Base-by-base conservation (phyloP, 2,329 filamentous ascomycete species). In the Colletotrichum sp. region DNA sequence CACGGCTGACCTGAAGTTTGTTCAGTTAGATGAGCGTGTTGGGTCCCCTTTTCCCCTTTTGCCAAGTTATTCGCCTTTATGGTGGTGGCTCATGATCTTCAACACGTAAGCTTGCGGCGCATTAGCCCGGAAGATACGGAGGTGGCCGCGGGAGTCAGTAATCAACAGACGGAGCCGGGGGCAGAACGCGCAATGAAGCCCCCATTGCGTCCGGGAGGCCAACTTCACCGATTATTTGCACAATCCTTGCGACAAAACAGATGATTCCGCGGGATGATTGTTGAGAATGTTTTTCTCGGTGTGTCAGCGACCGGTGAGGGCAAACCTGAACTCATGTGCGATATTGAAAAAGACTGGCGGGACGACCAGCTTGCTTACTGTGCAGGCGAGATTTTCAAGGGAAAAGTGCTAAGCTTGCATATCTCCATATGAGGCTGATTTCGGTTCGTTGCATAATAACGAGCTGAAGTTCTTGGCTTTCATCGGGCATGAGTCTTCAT, bases 91-190 rank as follows among this genome's bases (percentile, higher is more conserved):
- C 55, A 26, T n/a, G 62, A 32, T 52, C 13, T 36, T 26, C 24
- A 24, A 68, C 43, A 28, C 36, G 70, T 38, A 34, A 55, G 36
- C 70, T 21, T 52, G 43, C 43, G 43, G 43, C 43, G 43, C n/a
- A 9, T 48, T 48, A 48, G 18, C 38, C 18, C 38, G 38, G 38
- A 9, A 48, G 18, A 48, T 18, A 48, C 38, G 38, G 38, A 48
- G 43, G 43, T 48, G 43, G 43, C 9, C 43, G 18, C 43, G 10
- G 21, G 21, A 15, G 21, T 38, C 34, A 36, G 32, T n/a, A n/a
- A 38, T 36, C 15, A n/a, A 32, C 12, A 15, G n/a, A 64, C 61
- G 32, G 61, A 16, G 61, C 32, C 32, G 30, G 61, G 61, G 13
- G n/a, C 13, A 38, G 32, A 34, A 24, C n/a, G 34, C 32, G 24